Percentiles rank a stretch among this genome's conserved stretches.
These are phyloP conservation scores for Terfezia boudieri DNA, from an alignment of 495 filamentous ascomycete genomes.

Conservation along the genomic window DNA sequence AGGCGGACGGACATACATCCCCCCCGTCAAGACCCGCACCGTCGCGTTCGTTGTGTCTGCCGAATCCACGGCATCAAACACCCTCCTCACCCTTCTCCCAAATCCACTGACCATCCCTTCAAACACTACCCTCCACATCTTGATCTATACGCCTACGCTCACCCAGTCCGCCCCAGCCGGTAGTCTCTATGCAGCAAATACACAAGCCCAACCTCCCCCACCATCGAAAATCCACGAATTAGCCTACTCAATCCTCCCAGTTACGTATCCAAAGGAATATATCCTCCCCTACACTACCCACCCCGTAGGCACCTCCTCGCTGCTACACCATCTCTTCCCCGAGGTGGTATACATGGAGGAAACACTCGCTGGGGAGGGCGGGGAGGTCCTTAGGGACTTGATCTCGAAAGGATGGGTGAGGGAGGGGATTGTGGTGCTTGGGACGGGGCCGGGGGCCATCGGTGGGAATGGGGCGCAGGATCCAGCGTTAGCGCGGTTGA, in stretches of 20 bases:
- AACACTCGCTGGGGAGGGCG: background rate
- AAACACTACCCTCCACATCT: background rate
- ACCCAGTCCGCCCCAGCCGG: background rate
- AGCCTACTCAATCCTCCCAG: background rate
- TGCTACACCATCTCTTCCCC: background rate
- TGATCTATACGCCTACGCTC: background rate
- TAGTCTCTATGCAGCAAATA: background rate
- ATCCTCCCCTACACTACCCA: background rate
- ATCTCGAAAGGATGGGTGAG: background rate
- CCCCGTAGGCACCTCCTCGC: background rate
- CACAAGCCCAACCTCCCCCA: background rate
- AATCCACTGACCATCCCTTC: background rate
- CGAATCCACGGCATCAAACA: background rate
- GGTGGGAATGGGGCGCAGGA: background rate
- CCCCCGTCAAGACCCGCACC: background rate
- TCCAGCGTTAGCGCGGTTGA: background rate
- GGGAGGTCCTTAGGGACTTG: background rate
- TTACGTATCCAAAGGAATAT: background rate
- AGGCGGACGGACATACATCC: background rate
- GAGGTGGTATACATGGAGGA: background rate
- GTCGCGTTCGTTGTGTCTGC: background rate
- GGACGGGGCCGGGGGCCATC: background rate
- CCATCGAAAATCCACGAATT: background rate
- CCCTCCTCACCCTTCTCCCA: background rate
- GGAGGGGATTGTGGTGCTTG: background rate